These are phyloP conservation scores for Cryptococcus hybrid DNA, from an alignment of 1,284 basidiomycete genomes.

Conservation along the genomic window DNA sequence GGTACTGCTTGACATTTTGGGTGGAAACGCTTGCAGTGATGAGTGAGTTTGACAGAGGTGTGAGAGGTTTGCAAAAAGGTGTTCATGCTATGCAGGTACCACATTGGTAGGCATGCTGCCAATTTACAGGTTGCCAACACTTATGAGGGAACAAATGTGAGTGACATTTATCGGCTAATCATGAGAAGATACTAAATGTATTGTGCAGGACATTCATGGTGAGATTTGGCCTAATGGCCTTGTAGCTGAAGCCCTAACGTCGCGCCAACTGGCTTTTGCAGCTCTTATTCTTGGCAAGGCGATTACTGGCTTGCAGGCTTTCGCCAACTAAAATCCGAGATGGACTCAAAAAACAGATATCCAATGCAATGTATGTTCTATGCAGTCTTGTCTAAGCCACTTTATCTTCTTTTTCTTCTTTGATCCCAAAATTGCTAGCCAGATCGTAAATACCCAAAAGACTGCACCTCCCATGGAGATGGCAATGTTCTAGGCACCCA, in stretches of 20 bases:
- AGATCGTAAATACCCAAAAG: conserved; percentile 90
- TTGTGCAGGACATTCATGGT: conserved; percentile 67
- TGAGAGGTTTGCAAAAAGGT: not conserved
- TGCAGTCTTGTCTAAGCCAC: not conserved
- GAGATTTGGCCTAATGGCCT: not conserved
- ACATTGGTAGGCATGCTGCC: conserved; percentile 83
- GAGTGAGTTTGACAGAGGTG: conserved; percentile 59
- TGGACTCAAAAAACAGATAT: not conserved
- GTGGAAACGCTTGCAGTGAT: conserved; percentile 85
- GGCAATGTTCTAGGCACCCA: conserved; percentile 86
- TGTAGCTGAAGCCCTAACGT: too few relatives aligned
- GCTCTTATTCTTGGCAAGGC: conserved; percentile 86
- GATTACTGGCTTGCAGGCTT: conserved; percentile 81
- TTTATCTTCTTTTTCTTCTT: not conserved
- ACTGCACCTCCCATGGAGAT: conserved; percentile 96
- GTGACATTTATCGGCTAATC: not conserved
- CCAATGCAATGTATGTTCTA: not conserved
- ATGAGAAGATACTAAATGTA: conserved; percentile 10
- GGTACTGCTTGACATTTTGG: conserved; percentile 78
- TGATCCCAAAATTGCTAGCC: conserved; percentile 32
- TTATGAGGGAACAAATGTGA: conserved; percentile 67
- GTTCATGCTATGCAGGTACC: conserved; percentile 57
- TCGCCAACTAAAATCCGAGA: conserved; percentile 47
- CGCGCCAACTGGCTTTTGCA: conserved; percentile 13
- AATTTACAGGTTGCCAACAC: conserved; percentile 88